Conservation (phyloP, 192 early-diverging fungal species). For the Podila minutissima region DNA sequence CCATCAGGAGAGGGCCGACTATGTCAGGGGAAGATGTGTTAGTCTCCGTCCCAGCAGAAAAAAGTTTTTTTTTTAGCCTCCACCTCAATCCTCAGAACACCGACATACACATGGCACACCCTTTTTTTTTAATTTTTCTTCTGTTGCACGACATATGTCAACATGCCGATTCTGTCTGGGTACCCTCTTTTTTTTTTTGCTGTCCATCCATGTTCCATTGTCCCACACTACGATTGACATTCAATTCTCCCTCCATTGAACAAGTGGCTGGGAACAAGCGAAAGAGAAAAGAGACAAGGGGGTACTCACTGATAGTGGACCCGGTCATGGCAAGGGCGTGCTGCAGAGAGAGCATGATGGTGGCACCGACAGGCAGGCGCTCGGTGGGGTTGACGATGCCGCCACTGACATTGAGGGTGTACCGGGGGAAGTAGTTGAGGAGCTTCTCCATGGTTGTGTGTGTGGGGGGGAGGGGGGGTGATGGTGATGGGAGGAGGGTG, state of each 20-base stretch:
- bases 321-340: constrained; percentile 71
- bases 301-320: constrained; percentile 53
- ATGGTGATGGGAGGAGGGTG: background rate
- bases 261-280: too few species aligned
- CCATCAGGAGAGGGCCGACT: constrained; percentile 25
- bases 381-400: constrained; percentile 52
- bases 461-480: background rate
- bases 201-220: too few species aligned
- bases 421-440: constrained; percentile 46
- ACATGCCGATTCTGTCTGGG: too few species aligned
- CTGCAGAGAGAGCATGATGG: constrained; percentile 58
- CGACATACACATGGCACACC: too few species aligned
- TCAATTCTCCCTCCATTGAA: too few species aligned
- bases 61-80: background rate
- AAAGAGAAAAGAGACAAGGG: too few species aligned
- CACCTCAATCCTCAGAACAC: too few species aligned
- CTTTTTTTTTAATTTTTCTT: too few species aligned
- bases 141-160: too few species aligned
- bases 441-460: constrained; percentile 11
- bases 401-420: constrained; percentile 41
- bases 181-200: too few species aligned
- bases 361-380: constrained; percentile 42
- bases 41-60: background rate
- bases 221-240: too few species aligned
- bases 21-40: background rate